phyloP scores from a whole-genome alignment of 1,284 basidiomycete species.

The Cryptococcus sp. region DNA sequence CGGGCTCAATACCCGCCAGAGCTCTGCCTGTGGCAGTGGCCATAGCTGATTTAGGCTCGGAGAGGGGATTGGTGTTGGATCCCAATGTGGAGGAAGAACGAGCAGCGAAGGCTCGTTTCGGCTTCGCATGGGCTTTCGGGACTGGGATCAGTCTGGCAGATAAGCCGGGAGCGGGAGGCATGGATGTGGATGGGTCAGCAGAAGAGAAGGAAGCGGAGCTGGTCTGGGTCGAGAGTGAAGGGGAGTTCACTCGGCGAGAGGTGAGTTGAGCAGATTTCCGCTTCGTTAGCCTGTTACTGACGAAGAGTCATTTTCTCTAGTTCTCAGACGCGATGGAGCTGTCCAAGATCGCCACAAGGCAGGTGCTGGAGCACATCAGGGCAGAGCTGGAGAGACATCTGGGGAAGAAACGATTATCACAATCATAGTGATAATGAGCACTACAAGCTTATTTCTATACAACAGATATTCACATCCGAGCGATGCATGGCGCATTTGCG shows the following conservation, averaged over 20 bases:
- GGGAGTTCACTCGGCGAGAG: slow-evolving; percentile 38
- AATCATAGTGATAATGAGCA: too few relatives aligned
- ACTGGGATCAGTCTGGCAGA: slow-evolving; percentile 50
- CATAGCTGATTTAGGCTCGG: slow-evolving; percentile 45
- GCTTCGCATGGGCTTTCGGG: slow-evolving; percentile 55
- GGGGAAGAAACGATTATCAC: background rate
- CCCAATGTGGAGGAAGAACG: slow-evolving; percentile 66
- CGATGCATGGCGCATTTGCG: too few relatives aligned
- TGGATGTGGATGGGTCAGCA: slow-evolving; percentile 42
- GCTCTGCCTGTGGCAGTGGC: slow-evolving; percentile 52
- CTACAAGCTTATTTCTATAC: too few relatives aligned
- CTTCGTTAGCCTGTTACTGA: background rate
- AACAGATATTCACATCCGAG: too few relatives aligned
- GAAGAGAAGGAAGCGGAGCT: slow-evolving; percentile 57
- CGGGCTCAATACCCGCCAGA: slow-evolving; percentile 58
- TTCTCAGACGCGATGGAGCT: slow-evolving; percentile 30
- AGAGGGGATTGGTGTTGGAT: slow-evolving; percentile 70
- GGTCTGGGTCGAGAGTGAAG: slow-evolving; percentile 54
- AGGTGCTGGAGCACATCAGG: slow-evolving; percentile 25
- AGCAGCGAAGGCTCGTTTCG: slow-evolving; percentile 62
- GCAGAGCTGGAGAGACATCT: slow-evolving; percentile 11
- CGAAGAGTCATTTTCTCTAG: slow-evolving; percentile 6
- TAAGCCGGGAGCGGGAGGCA: slow-evolving; percentile 26
- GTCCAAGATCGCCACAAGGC: slow-evolving; percentile 22
- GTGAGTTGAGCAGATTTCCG: slow-evolving; percentile 22